Percentiles rank a stretch among this genome's conserved stretches.
Conservation (phyloP, 345 rosid species). For the Sonneratia alba region DNA sequence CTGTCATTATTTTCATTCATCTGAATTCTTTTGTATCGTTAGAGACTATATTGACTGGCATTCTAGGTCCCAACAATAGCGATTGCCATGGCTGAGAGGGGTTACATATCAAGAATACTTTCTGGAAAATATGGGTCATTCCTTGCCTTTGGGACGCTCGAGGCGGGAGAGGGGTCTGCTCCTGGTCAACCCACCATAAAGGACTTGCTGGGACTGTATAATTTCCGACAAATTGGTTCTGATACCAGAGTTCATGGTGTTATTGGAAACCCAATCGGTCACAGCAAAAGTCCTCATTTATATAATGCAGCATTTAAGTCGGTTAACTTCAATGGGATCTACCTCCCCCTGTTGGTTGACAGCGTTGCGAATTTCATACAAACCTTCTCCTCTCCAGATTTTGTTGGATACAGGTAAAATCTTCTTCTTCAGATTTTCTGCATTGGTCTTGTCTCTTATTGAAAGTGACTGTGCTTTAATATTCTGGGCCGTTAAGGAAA, state of each 20-base stretch:
- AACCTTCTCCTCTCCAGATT: constrained; percentile 38
- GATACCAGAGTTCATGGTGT: constrained; percentile 59
- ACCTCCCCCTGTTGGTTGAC: constrained; percentile 46
- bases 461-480: background rate
- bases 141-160: constrained; percentile 51
- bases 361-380: constrained; percentile 36
- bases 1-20: background rate
- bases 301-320: constrained; percentile 45
- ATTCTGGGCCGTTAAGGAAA: background rate
- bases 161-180: constrained; percentile 41
- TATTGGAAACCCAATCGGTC: constrained; percentile 55
- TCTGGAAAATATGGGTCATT: constrained; percentile 47
- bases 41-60: background rate
- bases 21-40: background rate
- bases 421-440: background rate
- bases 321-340: constrained; percentile 42
- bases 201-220: constrained; percentile 42
- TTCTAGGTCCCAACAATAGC: constrained; percentile 51
- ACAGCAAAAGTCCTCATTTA: constrained; percentile 58
- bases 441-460: background rate
- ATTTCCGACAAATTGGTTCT: constrained; percentile 40
- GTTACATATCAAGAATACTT: constrained; percentile 48
- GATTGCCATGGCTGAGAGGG: constrained; percentile 55
- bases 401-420: constrained; percentile 51
- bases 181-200: constrained; percentile 48